phyloP scores from a whole-genome alignment of 2,329 filamentous ascomycete species.

The Apiospora saccharicola region DNA sequence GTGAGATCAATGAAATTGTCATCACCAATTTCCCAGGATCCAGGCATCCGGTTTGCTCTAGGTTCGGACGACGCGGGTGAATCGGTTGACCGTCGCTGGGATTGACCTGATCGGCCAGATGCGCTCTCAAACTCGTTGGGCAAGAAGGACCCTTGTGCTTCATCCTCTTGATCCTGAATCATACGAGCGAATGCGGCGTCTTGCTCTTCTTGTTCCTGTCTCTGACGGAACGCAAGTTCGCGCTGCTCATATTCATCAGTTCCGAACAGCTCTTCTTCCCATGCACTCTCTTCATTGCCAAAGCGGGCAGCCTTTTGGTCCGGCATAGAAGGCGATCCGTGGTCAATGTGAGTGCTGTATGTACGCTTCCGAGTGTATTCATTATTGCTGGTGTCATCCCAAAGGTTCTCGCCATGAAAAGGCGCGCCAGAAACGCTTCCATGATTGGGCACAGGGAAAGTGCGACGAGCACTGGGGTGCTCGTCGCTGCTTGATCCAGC shows the following conservation, averaged over 20 bases:
- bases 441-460: background rate
- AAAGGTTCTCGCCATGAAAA: background rate
- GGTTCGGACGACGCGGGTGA: background rate
- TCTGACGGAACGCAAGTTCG: conserved; percentile 38
- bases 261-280: conserved; percentile 54
- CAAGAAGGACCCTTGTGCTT: background rate
- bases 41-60: conserved; percentile 14
- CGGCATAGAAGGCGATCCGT: conserved; percentile 22
- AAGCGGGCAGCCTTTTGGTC: conserved; percentile 45
- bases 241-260: conserved; percentile 44
- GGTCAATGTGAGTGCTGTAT: conserved; percentile 36
- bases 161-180: conserved; percentile 8
- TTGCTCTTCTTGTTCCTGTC: conserved; percentile 26
- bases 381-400: conserved; percentile 11
- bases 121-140: background rate
- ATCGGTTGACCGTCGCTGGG: background rate
- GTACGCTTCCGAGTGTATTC: conserved; percentile 37
- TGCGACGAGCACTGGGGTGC: background rate
- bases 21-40: conserved; percentile 3
- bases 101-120: background rate
- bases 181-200: conserved; percentile 32
- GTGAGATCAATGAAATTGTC: background rate
- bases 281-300: conserved; percentile 28
- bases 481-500: background rate
- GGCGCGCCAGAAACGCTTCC: background rate